phyloP scores from a whole-genome alignment of 208 protist genomes.

The Trypanosoma platydactyli region DNA sequence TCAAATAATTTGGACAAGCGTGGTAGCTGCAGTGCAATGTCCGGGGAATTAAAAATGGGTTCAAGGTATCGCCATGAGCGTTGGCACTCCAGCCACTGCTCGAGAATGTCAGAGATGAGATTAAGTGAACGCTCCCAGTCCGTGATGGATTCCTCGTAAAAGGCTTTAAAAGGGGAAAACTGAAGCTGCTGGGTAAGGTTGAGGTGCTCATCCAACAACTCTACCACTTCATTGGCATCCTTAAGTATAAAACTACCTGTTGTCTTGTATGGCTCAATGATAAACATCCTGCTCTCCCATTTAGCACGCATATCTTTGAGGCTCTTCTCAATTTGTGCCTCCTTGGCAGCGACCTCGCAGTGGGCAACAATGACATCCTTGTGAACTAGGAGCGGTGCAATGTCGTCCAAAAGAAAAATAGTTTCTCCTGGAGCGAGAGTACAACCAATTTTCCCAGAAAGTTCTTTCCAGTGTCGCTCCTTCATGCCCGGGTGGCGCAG shows the following conservation, averaged over 20 bases:
- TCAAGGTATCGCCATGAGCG: slow-evolving; percentile 96
- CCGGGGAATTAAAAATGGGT: slow-evolving; percentile 96
- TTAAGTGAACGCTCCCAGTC: slow-evolving; percentile 95
- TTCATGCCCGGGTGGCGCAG: slow-evolving; percentile 97
- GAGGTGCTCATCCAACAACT: slow-evolving; percentile 95
- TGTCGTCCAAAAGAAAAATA: slow-evolving; percentile 86
- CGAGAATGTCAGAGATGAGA: slow-evolving; percentile 93
- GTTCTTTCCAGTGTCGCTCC: slow-evolving; percentile 93
- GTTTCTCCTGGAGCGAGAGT: slow-evolving; percentile 88
- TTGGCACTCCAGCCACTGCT: slow-evolving; percentile 97
- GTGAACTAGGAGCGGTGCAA: slow-evolving; percentile 76
- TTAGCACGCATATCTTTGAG: slow-evolving; percentile 96
- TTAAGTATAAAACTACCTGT: slow-evolving; percentile 95
- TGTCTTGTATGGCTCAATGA: slow-evolving; percentile 92
- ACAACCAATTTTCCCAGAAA: slow-evolving; percentile 89
- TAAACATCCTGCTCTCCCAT: slow-evolving; percentile 92
- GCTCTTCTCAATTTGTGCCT: slow-evolving; percentile 95
- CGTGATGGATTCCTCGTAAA: slow-evolving; percentile 93
- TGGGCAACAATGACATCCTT: slow-evolving; percentile 90
- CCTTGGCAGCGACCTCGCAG: slow-evolving; percentile 96
- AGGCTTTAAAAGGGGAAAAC: slow-evolving; percentile 96
- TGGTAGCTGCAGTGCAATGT: slow-evolving; percentile 96
- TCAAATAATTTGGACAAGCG: slow-evolving; percentile 93
- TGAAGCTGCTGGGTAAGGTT: slow-evolving; percentile 96
- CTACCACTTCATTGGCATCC: slow-evolving; percentile 90